Evolutionary conservation across 2,329 filamentous ascomycete genomes (phyloP).

Genomic region (Scedosporium dehoogii): DNA sequence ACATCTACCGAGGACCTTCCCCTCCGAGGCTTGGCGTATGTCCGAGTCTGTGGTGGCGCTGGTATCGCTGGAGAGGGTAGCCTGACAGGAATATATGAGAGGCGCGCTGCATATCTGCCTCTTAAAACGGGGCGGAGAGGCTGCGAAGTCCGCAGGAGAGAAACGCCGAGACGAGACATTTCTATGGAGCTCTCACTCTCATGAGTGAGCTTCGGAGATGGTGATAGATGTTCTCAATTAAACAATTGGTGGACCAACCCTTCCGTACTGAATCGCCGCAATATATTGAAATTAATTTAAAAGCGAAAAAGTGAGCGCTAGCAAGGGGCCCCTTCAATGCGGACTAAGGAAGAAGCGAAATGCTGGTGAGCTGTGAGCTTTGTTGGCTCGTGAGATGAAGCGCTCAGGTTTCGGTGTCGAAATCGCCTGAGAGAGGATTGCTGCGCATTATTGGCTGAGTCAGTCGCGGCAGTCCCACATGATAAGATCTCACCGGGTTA

Average conservation of each 20-base stretch:
- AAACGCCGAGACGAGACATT: not conserved
- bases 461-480: too few species aligned
- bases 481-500: not conserved
- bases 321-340: too few species aligned
- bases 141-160: not conserved
- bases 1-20: not conserved
- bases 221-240: not conserved
- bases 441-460: not conserved
- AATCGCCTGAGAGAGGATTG: not conserved
- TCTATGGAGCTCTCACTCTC: not conserved
- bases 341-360: not conserved
- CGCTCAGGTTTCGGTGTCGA: not conserved
- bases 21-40: not conserved
- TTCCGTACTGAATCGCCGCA: too few species aligned
- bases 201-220: not conserved
- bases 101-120: not conserved
- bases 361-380: not conserved
- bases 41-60: not conserved
- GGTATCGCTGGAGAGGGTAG: not conserved
- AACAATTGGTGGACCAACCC: not conserved
- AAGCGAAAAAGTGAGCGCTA: too few species aligned
- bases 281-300: too few species aligned
- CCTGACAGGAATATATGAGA: not conserved
- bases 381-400: not conserved
- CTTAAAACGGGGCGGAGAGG: not conserved